phyloP scores from a whole-genome alignment of 2,329 filamentous ascomycete species.

The Orbilia quercus region DNA sequence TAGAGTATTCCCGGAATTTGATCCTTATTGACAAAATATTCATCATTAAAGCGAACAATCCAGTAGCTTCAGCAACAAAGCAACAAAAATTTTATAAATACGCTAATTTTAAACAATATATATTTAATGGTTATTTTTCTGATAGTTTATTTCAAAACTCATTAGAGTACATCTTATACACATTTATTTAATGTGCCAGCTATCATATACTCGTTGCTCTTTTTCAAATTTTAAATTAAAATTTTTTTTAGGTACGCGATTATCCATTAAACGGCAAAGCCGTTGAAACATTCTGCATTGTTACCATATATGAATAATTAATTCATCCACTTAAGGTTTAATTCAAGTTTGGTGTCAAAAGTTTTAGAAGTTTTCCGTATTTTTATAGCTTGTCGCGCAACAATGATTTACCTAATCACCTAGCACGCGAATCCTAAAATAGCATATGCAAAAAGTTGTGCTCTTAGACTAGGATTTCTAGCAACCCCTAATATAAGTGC shows the following conservation, averaged over 20 bases:
- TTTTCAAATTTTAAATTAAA: conserved; percentile 13
- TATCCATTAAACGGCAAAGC: conserved; percentile 5
- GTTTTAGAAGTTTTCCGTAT: conserved; percentile 14
- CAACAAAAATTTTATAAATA: conserved; percentile 1
- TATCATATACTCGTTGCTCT: conserved; percentile 20
- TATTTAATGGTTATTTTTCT: background rate
- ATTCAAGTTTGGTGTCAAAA: conserved; percentile 5
- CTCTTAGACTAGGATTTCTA: conserved; percentile 69
- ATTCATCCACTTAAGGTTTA: background rate
- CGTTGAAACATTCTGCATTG: background rate
- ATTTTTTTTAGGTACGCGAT: conserved; percentile 15
- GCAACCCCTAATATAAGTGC: conserved; percentile 69
- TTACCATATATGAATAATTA: conserved; percentile 11
- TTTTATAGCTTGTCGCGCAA: conserved; percentile 2
- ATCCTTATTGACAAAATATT: background rate
- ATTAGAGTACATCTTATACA: conserved; percentile 25
- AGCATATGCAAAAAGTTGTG: conserved; percentile 72
- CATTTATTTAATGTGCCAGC: conserved; percentile 1
- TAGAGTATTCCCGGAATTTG: conserved; percentile 9
- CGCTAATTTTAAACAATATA: background rate
- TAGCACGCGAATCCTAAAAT: conserved; percentile 71
- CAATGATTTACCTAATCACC: background rate
- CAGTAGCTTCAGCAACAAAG: conserved; percentile 1
- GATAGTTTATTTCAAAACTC: conserved; percentile 17
- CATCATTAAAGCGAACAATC: conserved; percentile 19